phyloP scores from a whole-genome alignment of 2,329 filamentous ascomycete species.

The Cladorrhinum sp. region DNA sequence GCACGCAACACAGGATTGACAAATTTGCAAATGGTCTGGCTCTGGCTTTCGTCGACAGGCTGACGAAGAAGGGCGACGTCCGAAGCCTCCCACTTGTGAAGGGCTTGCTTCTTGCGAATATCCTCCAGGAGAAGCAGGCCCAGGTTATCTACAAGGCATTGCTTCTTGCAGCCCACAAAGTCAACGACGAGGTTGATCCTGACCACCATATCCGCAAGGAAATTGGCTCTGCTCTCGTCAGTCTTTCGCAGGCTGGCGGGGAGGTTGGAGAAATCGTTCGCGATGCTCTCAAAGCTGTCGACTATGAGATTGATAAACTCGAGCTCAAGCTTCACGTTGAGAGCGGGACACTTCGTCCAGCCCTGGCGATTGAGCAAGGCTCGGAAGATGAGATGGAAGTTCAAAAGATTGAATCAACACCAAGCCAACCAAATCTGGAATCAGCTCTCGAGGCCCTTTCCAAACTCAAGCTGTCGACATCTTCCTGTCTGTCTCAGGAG shows the following conservation, averaged over 20 bases:
- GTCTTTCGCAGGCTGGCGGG: conserved; percentile 58
- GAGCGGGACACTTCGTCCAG: conserved; percentile 64
- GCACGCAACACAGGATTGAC: conserved; percentile 63
- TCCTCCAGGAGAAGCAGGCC: conserved; percentile 62
- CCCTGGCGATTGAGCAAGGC: conserved; percentile 46
- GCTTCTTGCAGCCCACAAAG: conserved; percentile 56
- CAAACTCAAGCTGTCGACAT: conserved; percentile 27
- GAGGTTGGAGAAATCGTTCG: conserved; percentile 62
- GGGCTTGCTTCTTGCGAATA: conserved; percentile 55
- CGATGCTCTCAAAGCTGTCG: conserved; percentile 62
- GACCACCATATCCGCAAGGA: conserved; percentile 58
- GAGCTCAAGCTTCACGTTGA: conserved; percentile 60
- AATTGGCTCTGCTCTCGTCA: conserved; percentile 64
- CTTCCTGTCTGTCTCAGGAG: conserved; percentile 52
- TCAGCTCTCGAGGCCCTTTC: conserved; percentile 40
- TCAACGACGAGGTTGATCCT: conserved; percentile 53
- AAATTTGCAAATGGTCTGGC: conserved; percentile 71
- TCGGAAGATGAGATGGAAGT: conserved; percentile 50
- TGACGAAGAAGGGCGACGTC: conserved; percentile 58
- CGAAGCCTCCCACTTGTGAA: conserved; percentile 58
- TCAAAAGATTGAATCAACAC: conserved; percentile 29
- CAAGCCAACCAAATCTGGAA: conserved; percentile 39
- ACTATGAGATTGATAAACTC: conserved; percentile 69
- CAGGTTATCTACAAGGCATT: conserved; percentile 64
- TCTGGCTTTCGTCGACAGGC: conserved; percentile 59